Base-by-base conservation (phyloP, 2,329 filamentous ascomycete species). In the Sporothrix dimorphospora region DNA sequence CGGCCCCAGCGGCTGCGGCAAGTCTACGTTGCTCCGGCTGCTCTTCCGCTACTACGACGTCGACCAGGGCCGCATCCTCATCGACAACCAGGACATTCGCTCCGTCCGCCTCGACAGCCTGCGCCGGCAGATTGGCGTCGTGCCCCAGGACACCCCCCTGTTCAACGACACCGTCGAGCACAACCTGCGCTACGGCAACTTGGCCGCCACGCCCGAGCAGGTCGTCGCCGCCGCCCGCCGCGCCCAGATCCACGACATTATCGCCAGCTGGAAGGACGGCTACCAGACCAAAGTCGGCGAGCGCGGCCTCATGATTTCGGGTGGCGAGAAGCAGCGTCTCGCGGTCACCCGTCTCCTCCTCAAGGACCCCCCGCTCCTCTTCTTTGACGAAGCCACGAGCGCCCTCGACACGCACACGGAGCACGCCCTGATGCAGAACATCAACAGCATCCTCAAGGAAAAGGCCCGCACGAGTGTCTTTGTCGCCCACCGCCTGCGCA, bases 151-250 rank as follows among this genome's bases (percentile, higher is more conserved):
- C 77, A 98, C 96, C 0, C 94, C 96, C 0, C 86, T 99, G 0
- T 99, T 99, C 85, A 99, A 99, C 80, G 94, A 97, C 78, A 96
- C 94, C 0, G 95, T 99, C 72, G 92, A 92, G 79, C 94, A 98
- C 81, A 99, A 99, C 80, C 97, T 99, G 78, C 91, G 90, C 74
- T 99, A 99, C 80, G 96, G 96, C 68, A 89, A 92, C 76, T 88
- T 98, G 75, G 27, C 51, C 19, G 94, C 95, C 0, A 86, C 90
- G 0, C 84, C 87, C 11, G 93, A 94, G 42, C 85, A 91, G 72
- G 91, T 99, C 8, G 80, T 89, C 14, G 90, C 90, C 40, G 96
- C 94, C 0, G 94, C 96, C 1, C 89, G 90, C 78, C 88, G 94
- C 70, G 95, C 96, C 1, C 90, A 91, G 72, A 94, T 99, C 72